These are phyloP conservation scores for Oemleria cerasiformis DNA, from an alignment of 306 rosid genomes.

Conservation along the genomic window DNA sequence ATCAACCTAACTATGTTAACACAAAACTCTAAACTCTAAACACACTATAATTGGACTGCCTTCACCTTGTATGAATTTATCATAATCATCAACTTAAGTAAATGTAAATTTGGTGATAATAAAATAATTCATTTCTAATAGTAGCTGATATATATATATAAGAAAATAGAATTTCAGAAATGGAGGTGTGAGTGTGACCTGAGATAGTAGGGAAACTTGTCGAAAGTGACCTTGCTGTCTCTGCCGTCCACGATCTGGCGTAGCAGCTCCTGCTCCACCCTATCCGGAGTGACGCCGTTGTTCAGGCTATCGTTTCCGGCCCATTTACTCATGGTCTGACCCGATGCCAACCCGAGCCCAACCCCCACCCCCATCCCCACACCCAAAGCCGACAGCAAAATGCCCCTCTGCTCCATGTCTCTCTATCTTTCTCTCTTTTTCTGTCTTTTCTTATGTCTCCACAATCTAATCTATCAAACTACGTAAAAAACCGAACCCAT, in stretches of 20 bases:
- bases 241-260: constrained; percentile 61
- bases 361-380: constrained; percentile 93
- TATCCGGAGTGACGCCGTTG: constrained; percentile 40
- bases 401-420: constrained; percentile 72
- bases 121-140: neutral
- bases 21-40: neutral
- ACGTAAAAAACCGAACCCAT: neutral
- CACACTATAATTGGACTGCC: neutral
- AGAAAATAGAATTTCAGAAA: neutral
- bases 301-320: constrained; percentile 25
- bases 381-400: constrained; percentile 71
- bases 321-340: constrained; percentile 57
- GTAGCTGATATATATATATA: neutral
- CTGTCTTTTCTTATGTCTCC: neutral
- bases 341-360: constrained; percentile 79
- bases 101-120: neutral
- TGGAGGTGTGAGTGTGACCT: constrained; percentile 32
- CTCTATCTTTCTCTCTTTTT: neutral
- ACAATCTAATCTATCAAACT: neutral
- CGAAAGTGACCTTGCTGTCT: constrained; percentile 70
- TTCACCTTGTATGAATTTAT: too few species aligned
- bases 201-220: constrained; percentile 76
- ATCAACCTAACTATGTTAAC: neutral
- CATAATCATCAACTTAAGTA: too few species aligned
- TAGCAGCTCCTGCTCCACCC: constrained; percentile 67